phyloP scores from a whole-genome alignment of 1,139 yeast genomes.

The Entelexis sorbosivorans region DNA sequence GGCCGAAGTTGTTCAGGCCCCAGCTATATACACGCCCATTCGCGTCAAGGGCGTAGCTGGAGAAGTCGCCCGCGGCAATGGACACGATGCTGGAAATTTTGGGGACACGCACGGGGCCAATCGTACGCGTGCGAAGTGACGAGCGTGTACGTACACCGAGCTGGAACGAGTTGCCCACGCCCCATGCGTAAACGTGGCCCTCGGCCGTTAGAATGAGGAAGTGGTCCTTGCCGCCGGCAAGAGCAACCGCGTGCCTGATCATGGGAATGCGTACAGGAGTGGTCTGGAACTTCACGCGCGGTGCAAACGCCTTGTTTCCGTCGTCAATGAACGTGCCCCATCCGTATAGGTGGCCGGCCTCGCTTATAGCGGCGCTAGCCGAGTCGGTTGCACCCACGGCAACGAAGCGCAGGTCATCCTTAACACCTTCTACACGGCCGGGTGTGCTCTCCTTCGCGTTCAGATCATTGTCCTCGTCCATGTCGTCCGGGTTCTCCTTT shows the following conservation, averaged over 20 bases:
- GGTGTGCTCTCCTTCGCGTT: slow-evolving; percentile 88
- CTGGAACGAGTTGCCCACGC: slow-evolving; percentile 88
- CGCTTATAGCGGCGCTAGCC: slow-evolving; percentile 66
- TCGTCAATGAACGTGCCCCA: slow-evolving; percentile 98
- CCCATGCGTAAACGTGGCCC: slow-evolving; percentile 94
- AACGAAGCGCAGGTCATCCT: slow-evolving; percentile 48
- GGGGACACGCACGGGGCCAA: slow-evolving; percentile 28
- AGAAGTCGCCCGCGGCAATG: slow-evolving; percentile 90
- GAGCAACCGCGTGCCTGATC: slow-evolving; percentile 62
- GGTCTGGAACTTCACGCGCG: slow-evolving; percentile 51
- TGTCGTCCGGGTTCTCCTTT: slow-evolving; percentile 45
- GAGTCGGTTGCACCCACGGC: slow-evolving; percentile 92
- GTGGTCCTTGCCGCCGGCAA: slow-evolving; percentile 92
- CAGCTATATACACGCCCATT: slow-evolving; percentile 66
- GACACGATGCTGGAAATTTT: slow-evolving; percentile 45
- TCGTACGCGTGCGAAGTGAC: slow-evolving; percentile 28
- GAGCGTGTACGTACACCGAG: slow-evolving; percentile 50
- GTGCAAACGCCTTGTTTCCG: slow-evolving; percentile 75
- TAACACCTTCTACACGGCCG: slow-evolving; percentile 56
- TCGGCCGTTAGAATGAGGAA: slow-evolving; percentile 67
- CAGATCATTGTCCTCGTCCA: slow-evolving; percentile 66
- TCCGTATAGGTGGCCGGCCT: slow-evolving; percentile 81
- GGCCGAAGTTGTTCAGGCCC: slow-evolving; percentile 97
- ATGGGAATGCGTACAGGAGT: slow-evolving; percentile 55
- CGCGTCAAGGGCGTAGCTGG: slow-evolving; percentile 79